A percentile compares a stretch with the other conserved stretches of the same genome.
Conservation (phyloP, 148 eudicot genomes). For the Vaccinium vitisidaea region DNA sequence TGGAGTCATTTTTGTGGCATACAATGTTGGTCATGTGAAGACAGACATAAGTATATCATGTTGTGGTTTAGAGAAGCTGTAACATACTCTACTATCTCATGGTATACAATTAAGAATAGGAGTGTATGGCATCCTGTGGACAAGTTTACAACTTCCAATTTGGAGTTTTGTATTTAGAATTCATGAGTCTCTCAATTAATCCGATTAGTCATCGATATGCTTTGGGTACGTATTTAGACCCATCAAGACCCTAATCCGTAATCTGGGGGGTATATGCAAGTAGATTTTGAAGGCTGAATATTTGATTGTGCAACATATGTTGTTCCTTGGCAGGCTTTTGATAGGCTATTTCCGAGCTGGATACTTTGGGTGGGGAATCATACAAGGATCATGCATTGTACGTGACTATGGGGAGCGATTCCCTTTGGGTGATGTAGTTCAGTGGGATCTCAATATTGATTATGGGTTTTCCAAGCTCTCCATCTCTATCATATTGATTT, state of each 20-base stretch:
- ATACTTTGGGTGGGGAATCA: slow-evolving; percentile 75
- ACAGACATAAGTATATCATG: background rate
- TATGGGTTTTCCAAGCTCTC: slow-evolving; percentile 3
- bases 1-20: background rate
- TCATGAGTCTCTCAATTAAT: background rate
- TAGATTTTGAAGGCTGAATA: background rate
- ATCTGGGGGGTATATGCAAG: background rate
- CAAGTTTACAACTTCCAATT: background rate
- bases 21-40: background rate
- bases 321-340: slow-evolving; percentile 52
- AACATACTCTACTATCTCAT: background rate
- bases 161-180: background rate
- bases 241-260: background rate
- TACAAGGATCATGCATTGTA: slow-evolving; percentile 74
- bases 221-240: background rate
- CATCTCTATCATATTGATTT: slow-evolving; percentile 18
- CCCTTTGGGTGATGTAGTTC: too few species aligned
- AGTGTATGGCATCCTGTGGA: background rate
- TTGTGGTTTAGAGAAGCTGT: background rate
- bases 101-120: background rate
- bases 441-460: too few species aligned
- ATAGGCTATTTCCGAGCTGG: slow-evolving; percentile 73
- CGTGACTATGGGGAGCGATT: too few species aligned
- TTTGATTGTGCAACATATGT: background rate
- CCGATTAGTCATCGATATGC: background rate